Percentiles rank a stretch among this genome's conserved stretches.
Evolutionary conservation across 192 early-diverging fungal genomes (phyloP).

Genomic region (Thamnidium elegans): DNA sequence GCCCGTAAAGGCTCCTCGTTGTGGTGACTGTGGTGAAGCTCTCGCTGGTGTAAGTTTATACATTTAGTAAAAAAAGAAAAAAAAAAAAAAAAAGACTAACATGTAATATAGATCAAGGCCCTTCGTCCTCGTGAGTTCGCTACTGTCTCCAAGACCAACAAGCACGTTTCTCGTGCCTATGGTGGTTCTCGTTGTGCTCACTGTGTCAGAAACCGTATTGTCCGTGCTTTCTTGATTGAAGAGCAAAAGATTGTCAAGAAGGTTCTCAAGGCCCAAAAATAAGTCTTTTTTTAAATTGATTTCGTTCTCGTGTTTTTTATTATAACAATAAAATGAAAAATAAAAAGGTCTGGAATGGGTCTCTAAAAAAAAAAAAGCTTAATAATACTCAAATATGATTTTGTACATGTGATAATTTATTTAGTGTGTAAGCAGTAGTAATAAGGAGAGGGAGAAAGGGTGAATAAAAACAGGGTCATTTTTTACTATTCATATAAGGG

Average conservation of each 20-base stretch:
- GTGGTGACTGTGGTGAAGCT: slow-evolving; percentile 93
- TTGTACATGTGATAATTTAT: no score
- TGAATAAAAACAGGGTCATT: no score
- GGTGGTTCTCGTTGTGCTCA: slow-evolving; percentile 92
- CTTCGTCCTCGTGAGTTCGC: slow-evolving; percentile 92
- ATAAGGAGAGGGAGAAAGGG: neutral
- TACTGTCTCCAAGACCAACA: slow-evolving; percentile 87
- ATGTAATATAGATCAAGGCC: slow-evolving; percentile 41
- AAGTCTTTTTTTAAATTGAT: slow-evolving; percentile 9
- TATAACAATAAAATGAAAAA: no score
- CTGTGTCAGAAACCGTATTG: slow-evolving; percentile 81
- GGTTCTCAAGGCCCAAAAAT: slow-evolving; percentile 81
- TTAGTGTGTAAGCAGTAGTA: no score
- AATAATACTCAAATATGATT: no score
- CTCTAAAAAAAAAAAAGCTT: no score
- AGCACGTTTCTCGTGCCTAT: slow-evolving; percentile 92
- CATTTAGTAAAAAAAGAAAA: neutral
- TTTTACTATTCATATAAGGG: no score
- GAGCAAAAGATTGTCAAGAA: slow-evolving; percentile 99
- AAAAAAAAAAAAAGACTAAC: no score
- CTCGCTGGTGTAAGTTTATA: slow-evolving; percentile 79
- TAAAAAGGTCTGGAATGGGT: no score
- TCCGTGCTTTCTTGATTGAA: slow-evolving; percentile 98
- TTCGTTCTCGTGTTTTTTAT: neutral
- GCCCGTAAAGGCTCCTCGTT: slow-evolving; percentile 86